phyloP scores from a whole-genome alignment of 257 asterid species.

The Primulina tabacum region DNA sequence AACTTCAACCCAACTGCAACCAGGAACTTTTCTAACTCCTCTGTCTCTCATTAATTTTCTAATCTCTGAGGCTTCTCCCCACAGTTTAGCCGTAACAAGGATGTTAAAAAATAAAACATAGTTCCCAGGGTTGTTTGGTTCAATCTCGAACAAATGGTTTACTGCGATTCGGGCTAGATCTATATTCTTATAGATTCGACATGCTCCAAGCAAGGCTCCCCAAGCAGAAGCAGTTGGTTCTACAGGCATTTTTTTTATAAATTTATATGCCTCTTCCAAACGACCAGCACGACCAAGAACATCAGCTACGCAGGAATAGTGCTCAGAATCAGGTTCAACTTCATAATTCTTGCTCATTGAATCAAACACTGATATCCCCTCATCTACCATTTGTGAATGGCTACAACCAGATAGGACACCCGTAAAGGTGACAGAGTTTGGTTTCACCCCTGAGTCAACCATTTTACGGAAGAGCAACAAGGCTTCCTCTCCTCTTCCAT shows the following conservation, averaged over 20 bases:
- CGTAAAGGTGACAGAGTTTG: conserved; percentile 60
- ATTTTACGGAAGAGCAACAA: conserved; percentile 49
- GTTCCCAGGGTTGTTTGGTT: conserved; percentile 64
- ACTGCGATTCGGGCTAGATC: conserved; percentile 59
- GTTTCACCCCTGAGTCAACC: conserved; percentile 48
- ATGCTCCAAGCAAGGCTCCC: conserved; percentile 82
- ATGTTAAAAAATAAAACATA: conserved; percentile 60
- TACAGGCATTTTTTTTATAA: conserved; percentile 56
- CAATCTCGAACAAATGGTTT: conserved; percentile 52
- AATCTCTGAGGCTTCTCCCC: conserved; percentile 58
- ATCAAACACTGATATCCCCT: conserved; percentile 48
- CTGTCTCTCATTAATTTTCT: conserved; percentile 69
- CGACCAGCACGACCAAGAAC: conserved; percentile 72
- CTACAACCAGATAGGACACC: conserved; percentile 68
- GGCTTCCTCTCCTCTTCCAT: conserved; percentile 60
- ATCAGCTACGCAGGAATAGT: conserved; percentile 68
- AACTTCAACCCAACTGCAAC: conserved; percentile 74
- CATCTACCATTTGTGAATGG: conserved; percentile 60
- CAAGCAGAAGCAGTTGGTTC: conserved; percentile 64
- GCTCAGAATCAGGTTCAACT: conserved; percentile 61
- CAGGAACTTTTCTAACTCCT: conserved; percentile 61
- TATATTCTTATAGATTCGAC: conserved; percentile 51
- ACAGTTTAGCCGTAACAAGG: conserved; percentile 54
- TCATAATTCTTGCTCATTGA: conserved; percentile 47
- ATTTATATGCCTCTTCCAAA: conserved; percentile 51